These are phyloP conservation scores for Candida tunisiensis DNA, from an alignment of 1,139 yeast genomes.

Conservation along the genomic window DNA sequence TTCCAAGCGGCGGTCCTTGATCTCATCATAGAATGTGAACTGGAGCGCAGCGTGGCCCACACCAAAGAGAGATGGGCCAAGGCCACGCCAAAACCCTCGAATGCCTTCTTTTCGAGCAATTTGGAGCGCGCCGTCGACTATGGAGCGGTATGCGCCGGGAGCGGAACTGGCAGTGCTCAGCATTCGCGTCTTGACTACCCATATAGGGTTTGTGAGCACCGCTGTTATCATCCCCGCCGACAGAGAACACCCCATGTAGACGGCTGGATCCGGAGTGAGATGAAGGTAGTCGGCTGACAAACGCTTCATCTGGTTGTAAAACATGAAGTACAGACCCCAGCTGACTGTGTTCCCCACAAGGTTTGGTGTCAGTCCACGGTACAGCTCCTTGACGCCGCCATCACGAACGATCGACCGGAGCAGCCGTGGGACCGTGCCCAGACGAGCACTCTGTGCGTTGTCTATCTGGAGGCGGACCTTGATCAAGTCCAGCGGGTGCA, in stretches of 20 bases:
- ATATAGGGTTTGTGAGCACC: constrained; percentile 71
- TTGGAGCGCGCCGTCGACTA: constrained; percentile 34
- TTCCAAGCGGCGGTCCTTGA: constrained; percentile 26
- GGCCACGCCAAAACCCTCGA: constrained; percentile 64
- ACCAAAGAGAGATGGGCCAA: constrained; percentile 64
- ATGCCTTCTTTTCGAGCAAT: constrained; percentile 50
- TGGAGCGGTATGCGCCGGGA: constrained; percentile 36
- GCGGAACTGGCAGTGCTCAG: constrained; percentile 37
- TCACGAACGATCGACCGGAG: no score
- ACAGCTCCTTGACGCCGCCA: constrained; percentile 18
- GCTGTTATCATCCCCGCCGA: constrained; percentile 66
- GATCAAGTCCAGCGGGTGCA: constrained; percentile 81
- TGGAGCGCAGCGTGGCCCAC: constrained; percentile 85
- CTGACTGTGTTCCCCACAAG: constrained; percentile 69
- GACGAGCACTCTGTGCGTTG: no score
- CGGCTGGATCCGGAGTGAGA: constrained; percentile 1
- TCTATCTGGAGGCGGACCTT: constrained; percentile 59
- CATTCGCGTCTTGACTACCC: constrained; percentile 85
- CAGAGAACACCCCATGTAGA: constrained; percentile 35
- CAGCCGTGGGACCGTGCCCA: no score
- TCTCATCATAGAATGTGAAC: constrained; percentile 65
- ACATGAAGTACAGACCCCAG: constrained; percentile 75
- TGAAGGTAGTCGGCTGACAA: no score
- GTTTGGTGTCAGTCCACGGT: constrained; percentile 74
- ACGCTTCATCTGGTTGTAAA: constrained; percentile 29